These are phyloP conservation scores for Elongisporangium prolatum DNA, from an alignment of 352 stramenopile species.

Conservation along the genomic window DNA sequence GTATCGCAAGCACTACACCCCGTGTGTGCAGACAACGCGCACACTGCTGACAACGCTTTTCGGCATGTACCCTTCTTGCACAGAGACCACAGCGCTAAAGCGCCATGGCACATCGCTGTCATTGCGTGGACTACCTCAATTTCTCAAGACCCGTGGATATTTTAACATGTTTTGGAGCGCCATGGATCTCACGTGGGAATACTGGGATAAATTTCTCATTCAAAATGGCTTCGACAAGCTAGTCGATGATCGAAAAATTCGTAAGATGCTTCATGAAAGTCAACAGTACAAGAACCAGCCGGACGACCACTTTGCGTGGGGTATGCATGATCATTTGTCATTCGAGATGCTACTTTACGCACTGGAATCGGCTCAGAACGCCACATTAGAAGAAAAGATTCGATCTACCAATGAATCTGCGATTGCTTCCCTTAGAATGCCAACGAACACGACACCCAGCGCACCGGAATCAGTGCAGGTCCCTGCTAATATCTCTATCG, in stretches of 20 bases:
- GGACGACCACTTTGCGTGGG: constrained; percentile 65
- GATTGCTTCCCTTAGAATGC: background rate
- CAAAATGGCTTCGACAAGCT: constrained; percentile 70
- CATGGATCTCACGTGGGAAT: constrained; percentile 56
- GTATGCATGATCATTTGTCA: constrained; percentile 66
- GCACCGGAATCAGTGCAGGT: background rate
- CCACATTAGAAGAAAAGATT: background rate
- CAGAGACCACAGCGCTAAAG: constrained; percentile 59
- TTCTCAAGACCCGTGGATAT: constrained; percentile 61
- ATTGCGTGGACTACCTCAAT: constrained; percentile 52
- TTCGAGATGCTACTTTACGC: constrained; percentile 71
- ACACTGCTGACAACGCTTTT: constrained; percentile 72
- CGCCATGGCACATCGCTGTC: constrained; percentile 47
- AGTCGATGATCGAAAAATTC: constrained; percentile 58
- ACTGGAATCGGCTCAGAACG: constrained; percentile 43
- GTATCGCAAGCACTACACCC: constrained; percentile 69
- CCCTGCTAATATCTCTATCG: background rate
- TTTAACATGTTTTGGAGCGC: constrained; percentile 73
- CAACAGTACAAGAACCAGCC: constrained; percentile 48
- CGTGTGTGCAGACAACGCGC: constrained; percentile 58
- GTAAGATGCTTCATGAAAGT: constrained; percentile 57
- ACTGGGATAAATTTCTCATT: constrained; percentile 62
- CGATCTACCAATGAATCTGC: background rate
- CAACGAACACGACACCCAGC: background rate
- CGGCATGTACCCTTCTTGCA: constrained; percentile 63